Base-by-base conservation (phyloP, 257 asterid species). In the Solanum virginianum region DNA sequence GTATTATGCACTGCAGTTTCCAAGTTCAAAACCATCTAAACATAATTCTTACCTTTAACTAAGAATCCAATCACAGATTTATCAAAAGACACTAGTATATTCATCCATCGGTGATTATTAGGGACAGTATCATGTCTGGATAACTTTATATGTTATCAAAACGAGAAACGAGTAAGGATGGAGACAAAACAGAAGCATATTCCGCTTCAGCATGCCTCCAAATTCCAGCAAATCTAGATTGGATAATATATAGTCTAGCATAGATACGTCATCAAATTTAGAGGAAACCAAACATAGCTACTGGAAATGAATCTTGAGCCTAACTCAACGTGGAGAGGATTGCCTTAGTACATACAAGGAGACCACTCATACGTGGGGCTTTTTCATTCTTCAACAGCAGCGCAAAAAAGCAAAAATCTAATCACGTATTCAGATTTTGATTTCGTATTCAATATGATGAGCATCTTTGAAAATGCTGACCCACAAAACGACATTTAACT, bases 401-500 rank as follows among this genome's bases (percentile, higher is more conserved):
- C 29, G 17, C 26, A 20, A 39, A 70, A 69, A 69, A 22, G 41
- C 41, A 6, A 74, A 72, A 45, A 70, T 39, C 20, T 72, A 72
- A 74, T 47, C 81, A 74, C 54, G 0, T 22, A 14, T 74, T 4
- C 41, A 13, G 18, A 74, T 49, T 74, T 45, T 1, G 41, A 74
- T 74, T 47, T 4, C 5, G 6, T 49, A 74, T 47, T 51, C 15
- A 24, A 24, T 26, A 77, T 77, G 82, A 51, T 7, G 60, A 77
- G 26, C 41, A 13, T 13, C 56, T 72, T 6, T 11, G 29, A 26
- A 72, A 77, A 51, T 77, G 63, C 22, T 77, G 47, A 77, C 10
- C 45, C n/a, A 75, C 14, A 51, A 2, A 80, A 68, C 15, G 59
- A n/a, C 29, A 45, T 57, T 83, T 49, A n/a, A 84, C 97, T 93